Percentiles rank a stretch among this genome's conserved stretches.
These are phyloP conservation scores for Syncephalis plumigaleata DNA, from an alignment of 371 early-diverging fungal species.

Conservation along the genomic window DNA sequence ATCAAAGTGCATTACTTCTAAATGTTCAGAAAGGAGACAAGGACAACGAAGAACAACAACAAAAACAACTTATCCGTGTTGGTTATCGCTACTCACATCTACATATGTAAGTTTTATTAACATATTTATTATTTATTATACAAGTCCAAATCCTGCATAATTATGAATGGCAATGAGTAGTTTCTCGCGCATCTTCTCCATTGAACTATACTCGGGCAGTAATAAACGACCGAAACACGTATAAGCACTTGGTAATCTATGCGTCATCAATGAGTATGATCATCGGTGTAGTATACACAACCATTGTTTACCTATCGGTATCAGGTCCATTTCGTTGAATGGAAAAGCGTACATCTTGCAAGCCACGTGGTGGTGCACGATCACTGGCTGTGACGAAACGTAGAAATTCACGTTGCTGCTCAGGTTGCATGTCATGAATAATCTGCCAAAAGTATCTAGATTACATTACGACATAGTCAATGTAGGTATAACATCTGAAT, in stretches of 20 bases:
- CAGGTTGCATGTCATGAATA: conserved; percentile 59
- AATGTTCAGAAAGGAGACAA: too few relatives aligned
- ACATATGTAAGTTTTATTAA: too few relatives aligned
- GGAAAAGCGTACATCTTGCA: conserved; percentile 80
- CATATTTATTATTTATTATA: neutral
- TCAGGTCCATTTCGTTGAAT: conserved; percentile 97
- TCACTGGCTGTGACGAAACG: conserved; percentile 97
- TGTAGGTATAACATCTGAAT: too few relatives aligned
- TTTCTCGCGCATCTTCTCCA: conserved; percentile 71
- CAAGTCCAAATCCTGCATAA: conserved; percentile 87
- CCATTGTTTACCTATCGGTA: conserved; percentile 24
- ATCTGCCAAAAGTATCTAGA: conserved; percentile 73
- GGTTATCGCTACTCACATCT: too few relatives aligned
- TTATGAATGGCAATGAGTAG: conserved; percentile 87
- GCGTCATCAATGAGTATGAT: neutral
- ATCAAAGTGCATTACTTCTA: too few relatives aligned
- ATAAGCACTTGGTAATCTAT: conserved; percentile 59
- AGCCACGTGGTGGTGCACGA: conserved; percentile 88
- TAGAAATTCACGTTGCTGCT: conserved; percentile 79
- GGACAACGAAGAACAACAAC: too few relatives aligned
- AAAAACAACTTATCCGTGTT: too few relatives aligned
- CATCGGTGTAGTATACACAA: neutral
- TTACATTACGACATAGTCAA: too few relatives aligned
- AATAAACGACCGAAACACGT: conserved; percentile 92
- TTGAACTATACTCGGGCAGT: conserved; percentile 78